A percentile compares a stretch with the other conserved stretches of the same genome.
Evolutionary conservation across 2,329 filamentous ascomycete species (phyloP).

Genomic region (Lizonia empirigonia): DNA sequence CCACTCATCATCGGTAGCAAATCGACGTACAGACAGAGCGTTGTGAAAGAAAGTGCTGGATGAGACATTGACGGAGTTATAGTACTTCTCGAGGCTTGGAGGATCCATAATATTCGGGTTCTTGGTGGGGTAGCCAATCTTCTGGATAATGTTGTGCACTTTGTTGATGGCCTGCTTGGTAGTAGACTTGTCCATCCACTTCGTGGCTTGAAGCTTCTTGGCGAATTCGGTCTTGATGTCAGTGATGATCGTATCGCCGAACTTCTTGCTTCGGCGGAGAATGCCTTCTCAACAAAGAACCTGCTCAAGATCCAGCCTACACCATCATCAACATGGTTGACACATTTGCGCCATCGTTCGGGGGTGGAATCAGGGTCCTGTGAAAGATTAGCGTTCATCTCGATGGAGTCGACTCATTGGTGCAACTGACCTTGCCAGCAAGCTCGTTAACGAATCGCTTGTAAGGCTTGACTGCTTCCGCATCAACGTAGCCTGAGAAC

Average conservation of each 20-base stretch:
- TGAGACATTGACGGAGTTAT: constrained; percentile 59
- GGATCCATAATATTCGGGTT: constrained; percentile 67
- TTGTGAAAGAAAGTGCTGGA: constrained; percentile 64
- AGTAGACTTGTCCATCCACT: constrained; percentile 70
- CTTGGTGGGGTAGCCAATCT: constrained; percentile 69
- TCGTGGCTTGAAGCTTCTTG: constrained; percentile 62
- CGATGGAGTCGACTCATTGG: neutral
- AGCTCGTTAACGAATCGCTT: constrained; percentile 65
- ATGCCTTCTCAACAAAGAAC: constrained; percentile 72
- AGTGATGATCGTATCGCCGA: constrained; percentile 71
- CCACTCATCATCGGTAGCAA: constrained; percentile 60
- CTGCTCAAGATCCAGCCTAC: constrained; percentile 72
- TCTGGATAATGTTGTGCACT: constrained; percentile 69
- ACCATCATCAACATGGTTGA: constrained; percentile 61
- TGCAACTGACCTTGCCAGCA: constrained; percentile 56
- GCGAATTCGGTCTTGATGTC: constrained; percentile 72
- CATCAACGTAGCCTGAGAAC: constrained; percentile 62
- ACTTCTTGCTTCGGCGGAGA: constrained; percentile 69
- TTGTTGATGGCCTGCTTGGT: constrained; percentile 66
- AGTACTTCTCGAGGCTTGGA: constrained; percentile 61
- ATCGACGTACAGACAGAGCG: constrained; percentile 56
- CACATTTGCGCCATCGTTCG: constrained; percentile 71
- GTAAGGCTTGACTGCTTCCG: constrained; percentile 64
- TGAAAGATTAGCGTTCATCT: constrained; percentile 20
- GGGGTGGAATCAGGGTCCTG: constrained; percentile 64